Evolutionary conservation across 2,329 filamentous ascomycete genomes (phyloP).

Genomic region (Zymoseptoria ardabiliae): DNA sequence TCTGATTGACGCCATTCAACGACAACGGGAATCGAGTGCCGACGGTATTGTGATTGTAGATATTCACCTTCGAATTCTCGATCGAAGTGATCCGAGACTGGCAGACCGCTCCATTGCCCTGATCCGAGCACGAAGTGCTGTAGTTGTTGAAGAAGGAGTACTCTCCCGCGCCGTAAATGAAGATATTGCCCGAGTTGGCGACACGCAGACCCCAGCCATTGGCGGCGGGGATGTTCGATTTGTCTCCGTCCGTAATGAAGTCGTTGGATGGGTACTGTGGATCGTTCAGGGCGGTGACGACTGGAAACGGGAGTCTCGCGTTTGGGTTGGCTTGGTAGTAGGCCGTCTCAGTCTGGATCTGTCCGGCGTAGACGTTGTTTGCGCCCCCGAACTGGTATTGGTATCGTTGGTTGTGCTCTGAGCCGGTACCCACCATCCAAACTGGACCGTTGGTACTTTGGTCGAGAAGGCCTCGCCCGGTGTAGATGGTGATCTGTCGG

Average conservation of each 20-base stretch:
- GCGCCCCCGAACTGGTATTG: conserved; percentile 81
- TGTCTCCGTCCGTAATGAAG: conserved; percentile 13
- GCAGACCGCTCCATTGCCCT: conserved; percentile 36
- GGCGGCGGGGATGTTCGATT: conserved; percentile 31
- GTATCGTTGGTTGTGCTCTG: conserved; percentile 53
- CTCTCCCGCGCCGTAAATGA: conserved; percentile 56
- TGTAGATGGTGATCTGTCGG: conserved; percentile 78
- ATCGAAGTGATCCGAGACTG: conserved; percentile 45
- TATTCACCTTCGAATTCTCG: conserved; percentile 34
- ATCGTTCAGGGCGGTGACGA: conserved; percentile 53
- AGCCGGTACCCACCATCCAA: conserved; percentile 59
- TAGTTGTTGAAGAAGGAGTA: conserved; percentile 66
- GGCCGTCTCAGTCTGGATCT: conserved; percentile 76
- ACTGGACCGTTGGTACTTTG: conserved; percentile 59
- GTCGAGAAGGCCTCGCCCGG: conserved; percentile 76
- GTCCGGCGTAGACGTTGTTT: conserved; percentile 69
- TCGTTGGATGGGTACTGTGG: conserved; percentile 52
- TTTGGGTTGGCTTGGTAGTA: conserved; percentile 78
- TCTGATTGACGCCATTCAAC: conserved; percentile 37
- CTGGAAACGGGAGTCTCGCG: conserved; percentile 58
- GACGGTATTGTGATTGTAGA: conserved; percentile 39
- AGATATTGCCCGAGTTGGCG: conserved; percentile 47
- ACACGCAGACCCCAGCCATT: conserved; percentile 62
- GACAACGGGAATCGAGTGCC: conserved; percentile 41
- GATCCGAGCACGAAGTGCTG: conserved; percentile 35